Evolutionary conservation across 768 basidiomycete genomes (phyloP).

Genomic region (Cystofilobasidium macerans): DNA sequence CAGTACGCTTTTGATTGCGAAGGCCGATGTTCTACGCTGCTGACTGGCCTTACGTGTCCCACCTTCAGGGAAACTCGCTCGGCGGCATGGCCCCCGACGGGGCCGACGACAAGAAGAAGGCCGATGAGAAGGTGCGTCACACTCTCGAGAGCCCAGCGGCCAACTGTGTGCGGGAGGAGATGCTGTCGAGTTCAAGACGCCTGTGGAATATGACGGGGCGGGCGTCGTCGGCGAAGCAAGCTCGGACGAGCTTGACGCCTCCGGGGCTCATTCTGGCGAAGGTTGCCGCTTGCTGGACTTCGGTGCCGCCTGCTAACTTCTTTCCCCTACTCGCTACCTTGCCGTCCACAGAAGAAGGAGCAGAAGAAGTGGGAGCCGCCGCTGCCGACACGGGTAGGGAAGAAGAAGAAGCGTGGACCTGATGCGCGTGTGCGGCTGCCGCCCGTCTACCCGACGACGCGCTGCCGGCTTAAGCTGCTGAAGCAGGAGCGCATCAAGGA

Average conservation of each 20-base stretch:
- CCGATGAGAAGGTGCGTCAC: conserved; percentile 24
- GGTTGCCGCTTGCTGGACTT: not conserved
- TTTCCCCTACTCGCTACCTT: not conserved
- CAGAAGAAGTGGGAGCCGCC: conserved; percentile 99
- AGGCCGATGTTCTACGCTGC: too few relatives aligned
- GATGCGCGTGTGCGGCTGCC: conserved; percentile 82
- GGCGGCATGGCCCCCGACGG: conserved; percentile 27
- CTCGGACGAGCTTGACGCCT: too few relatives aligned
- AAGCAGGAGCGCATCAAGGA: conserved; percentile 99
- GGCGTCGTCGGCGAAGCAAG: too few relatives aligned
- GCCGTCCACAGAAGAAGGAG: conserved; percentile 30
- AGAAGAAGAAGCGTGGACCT: conserved; percentile 90
- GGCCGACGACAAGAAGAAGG: conserved; percentile 21
- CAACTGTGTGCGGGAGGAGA: too few relatives aligned
- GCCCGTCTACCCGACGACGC: conserved; percentile 81
- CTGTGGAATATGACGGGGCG: too few relatives aligned
- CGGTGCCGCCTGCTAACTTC: not conserved
- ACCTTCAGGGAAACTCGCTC: conserved; percentile 26
- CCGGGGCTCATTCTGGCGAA: not conserved
- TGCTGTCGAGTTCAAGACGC: too few relatives aligned
- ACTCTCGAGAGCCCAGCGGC: too few relatives aligned
- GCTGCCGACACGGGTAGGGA: conserved; percentile 88
- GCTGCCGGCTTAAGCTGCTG: conserved; percentile 85
- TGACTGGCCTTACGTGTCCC: not conserved
- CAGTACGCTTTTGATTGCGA: too few relatives aligned